Base-by-base conservation (phyloP, 192 early-diverging fungal genomes). In the Chytriomyces confervae region DNA sequence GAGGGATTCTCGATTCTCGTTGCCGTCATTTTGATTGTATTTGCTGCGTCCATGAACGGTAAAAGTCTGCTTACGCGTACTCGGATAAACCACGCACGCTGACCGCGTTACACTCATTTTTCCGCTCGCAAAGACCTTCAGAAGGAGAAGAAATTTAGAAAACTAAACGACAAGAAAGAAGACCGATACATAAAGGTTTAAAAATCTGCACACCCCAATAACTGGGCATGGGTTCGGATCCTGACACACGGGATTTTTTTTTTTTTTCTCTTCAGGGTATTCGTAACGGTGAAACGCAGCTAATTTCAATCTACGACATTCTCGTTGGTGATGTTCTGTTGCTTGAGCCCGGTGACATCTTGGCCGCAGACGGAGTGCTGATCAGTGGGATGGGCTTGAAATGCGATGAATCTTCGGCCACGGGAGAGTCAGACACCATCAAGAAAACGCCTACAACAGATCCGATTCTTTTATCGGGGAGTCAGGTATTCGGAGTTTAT, bases 381-480 rank as follows among this genome's bases (percentile, higher is more conserved):
- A 76, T 97, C 57, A 79, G 80, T 60, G 94, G 92, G 16, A 92
- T 92, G 81, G 93, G 94, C 83, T 82, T 97, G 53, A 87, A 86
- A 44, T 92, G 89, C 80, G 97, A 98, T 85, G 97, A 98, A 82
- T 93, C 91, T 50, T 90, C 94, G 46, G 90, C 91, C 6, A 98
- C 97, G 6, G 97, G 97, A 66, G 97, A 98, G 84, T 93, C 95
- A 5, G 90, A 93, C 68, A 84, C 94, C 0, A 86, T 97, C 78
- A 92, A 92, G 76, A 98, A 98, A 82, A 86, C 81, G 66, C 46
- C 66, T 46, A 48, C 24, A 13, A 64, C 75, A 5, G 93, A 96
- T 66, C 95, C 95, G 8, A 97, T 97, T 79, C 83, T 99, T 44
- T 88, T 99, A 18, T 95, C 94, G 47, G 98, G 98, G 36, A 94